Evolutionary conservation across 345 rosid genomes (phyloP).

Genomic region (Pelargonium nanum): DNA sequence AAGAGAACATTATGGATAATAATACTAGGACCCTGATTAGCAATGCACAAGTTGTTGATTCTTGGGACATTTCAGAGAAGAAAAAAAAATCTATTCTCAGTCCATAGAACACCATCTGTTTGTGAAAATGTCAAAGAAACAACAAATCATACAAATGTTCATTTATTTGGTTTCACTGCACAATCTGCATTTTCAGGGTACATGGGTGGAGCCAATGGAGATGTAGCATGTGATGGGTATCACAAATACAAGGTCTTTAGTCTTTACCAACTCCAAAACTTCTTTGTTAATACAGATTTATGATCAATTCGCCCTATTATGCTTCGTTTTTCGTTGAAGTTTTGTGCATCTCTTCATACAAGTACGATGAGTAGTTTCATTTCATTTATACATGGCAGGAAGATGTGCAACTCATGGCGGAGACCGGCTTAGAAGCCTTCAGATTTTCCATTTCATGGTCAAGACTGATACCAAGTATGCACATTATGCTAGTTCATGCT

Average conservation of each 20-base stretch:
- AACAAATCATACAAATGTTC: neutral
- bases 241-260: slow-evolving; percentile 20
- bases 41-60: too few relatives aligned
- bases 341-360: neutral
- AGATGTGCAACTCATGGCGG: slow-evolving; percentile 23
- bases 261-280: too few relatives aligned
- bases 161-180: neutral
- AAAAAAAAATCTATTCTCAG: too few relatives aligned
- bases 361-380: neutral
- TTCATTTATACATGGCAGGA: slow-evolving; percentile 10
- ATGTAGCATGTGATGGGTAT: slow-evolving; percentile 19
- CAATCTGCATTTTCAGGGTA: slow-evolving; percentile 11
- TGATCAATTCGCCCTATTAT: neutral
- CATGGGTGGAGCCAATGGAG: slow-evolving; percentile 17
- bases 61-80: too few relatives aligned
- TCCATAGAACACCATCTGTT: neutral
- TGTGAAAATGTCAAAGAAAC: neutral
- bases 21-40: too few relatives aligned
- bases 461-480: slow-evolving; percentile 25
- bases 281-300: neutral
- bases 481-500: neutral
- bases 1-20: too few relatives aligned
- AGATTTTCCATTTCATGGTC: slow-evolving; percentile 32
- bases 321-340: neutral
- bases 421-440: slow-evolving; percentile 18